Conservation (phyloP, 768 basidiomycete genomes). For the Leccinum subgranulosum region DNA sequence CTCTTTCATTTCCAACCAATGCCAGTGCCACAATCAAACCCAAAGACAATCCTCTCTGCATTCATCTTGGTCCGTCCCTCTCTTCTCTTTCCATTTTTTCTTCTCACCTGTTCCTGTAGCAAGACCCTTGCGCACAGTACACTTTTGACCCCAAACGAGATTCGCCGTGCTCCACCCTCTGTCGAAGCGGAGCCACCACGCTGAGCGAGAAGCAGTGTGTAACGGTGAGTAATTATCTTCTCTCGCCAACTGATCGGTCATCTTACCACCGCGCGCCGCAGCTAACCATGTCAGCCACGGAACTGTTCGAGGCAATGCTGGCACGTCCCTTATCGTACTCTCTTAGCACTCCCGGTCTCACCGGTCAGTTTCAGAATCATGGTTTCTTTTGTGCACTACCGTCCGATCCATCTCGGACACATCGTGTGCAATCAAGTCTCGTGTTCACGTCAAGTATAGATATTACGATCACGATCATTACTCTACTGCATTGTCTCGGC, state of each 20-base stretch:
- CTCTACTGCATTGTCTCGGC: slow-evolving; percentile 21
- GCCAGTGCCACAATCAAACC: slow-evolving; percentile 15
- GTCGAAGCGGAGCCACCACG: slow-evolving; percentile 42
- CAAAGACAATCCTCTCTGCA: slow-evolving; percentile 34
- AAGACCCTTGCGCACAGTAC: slow-evolving; percentile 45
- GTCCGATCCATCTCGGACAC: slow-evolving; percentile 58
- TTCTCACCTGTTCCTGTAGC: slow-evolving; percentile 5
- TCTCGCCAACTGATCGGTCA: slow-evolving; percentile 4
- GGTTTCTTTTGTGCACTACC: slow-evolving; percentile 45
- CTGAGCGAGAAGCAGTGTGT: slow-evolving; percentile 47
- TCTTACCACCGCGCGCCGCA: slow-evolving; percentile 29
- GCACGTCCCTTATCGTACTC: slow-evolving; percentile 29
- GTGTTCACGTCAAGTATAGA: slow-evolving; percentile 27
- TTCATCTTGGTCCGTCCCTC: slow-evolving; percentile 49
- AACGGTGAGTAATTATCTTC: slow-evolving; percentile 38
- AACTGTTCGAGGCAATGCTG: slow-evolving; percentile 72
- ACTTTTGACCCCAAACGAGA: slow-evolving; percentile 62
- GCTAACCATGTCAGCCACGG: slow-evolving; percentile 61
- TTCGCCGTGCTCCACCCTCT: slow-evolving; percentile 56
- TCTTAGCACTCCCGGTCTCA: slow-evolving; percentile 5
- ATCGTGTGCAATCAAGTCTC: slow-evolving; percentile 71
- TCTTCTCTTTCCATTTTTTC: background rate
- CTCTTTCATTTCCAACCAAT: slow-evolving; percentile 19
- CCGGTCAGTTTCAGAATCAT: slow-evolving; percentile 43
- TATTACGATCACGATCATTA: slow-evolving; percentile 26